Conservation (phyloP, 495 filamentous ascomycete genomes). For the Penicillium desertorum region DNA sequence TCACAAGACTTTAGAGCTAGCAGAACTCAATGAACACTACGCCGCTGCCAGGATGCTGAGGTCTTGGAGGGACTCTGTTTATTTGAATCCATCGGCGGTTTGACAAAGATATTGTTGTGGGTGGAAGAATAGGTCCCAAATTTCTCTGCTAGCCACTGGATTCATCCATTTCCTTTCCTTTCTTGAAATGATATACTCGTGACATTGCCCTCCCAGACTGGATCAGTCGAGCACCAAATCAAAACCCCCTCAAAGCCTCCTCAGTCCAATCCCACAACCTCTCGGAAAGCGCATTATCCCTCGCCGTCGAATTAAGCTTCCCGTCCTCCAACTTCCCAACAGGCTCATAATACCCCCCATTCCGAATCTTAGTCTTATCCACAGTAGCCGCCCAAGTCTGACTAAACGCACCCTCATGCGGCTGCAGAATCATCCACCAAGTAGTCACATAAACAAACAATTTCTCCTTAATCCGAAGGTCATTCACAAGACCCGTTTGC, state of each 20-base stretch:
- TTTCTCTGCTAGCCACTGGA: not conserved
- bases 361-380: constrained; percentile 27
- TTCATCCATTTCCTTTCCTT: not conserved
- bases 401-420: constrained; percentile 47
- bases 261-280: constrained; percentile 59
- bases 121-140: too few species aligned
- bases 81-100: not conserved
- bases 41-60: not conserved
- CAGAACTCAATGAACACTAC: not conserved
- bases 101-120: too few species aligned
- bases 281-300: constrained; percentile 46
- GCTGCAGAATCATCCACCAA: constrained; percentile 12
- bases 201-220: not conserved
- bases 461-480: constrained; percentile 15
- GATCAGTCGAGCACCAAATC: not conserved
- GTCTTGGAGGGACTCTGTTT: not conserved
- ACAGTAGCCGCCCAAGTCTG: constrained; percentile 55
- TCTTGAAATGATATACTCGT: not conserved
- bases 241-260: constrained; percentile 17
- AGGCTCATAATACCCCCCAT: constrained; percentile 52
- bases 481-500: constrained; percentile 34
- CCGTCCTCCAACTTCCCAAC: constrained; percentile 37
- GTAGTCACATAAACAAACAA: constrained; percentile 19
- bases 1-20: not conserved
- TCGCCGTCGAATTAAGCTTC: constrained; percentile 18